These are phyloP conservation scores for Colletotrichum eremochloae DNA, from an alignment of 2,329 filamentous ascomycete species.

Conservation along the genomic window DNA sequence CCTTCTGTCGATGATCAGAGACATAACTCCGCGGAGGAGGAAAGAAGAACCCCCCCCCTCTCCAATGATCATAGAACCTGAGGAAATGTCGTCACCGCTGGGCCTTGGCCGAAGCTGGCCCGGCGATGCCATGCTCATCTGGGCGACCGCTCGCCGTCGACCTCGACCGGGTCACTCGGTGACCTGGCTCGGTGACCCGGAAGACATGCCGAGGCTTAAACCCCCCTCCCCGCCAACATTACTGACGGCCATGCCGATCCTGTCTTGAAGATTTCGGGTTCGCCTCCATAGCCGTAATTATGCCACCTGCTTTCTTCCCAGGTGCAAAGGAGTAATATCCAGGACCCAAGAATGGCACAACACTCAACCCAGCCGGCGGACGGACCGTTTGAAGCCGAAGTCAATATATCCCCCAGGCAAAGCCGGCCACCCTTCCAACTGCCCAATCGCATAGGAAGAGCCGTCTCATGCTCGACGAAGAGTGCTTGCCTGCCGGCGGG, in stretches of 20 bases:
- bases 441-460: neutral
- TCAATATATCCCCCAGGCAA: neutral
- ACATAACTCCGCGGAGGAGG: neutral
- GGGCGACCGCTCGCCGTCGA: conserved; percentile 5
- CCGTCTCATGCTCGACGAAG: conserved; percentile 9
- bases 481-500: neutral
- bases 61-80: too few species aligned
- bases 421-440: too few species aligned
- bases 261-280: neutral
- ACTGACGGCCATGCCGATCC: conserved; percentile 5
- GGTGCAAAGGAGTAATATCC: neutral
- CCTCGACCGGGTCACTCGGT: conserved; percentile 1
- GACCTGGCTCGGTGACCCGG: conserved; percentile 36
- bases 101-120: neutral
- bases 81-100: neutral
- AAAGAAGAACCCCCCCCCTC: neutral
- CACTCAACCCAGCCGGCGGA: neutral
- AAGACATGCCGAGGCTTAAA: conserved; percentile 18
- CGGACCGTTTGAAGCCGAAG: conserved; percentile 11
- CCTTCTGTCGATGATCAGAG: neutral
- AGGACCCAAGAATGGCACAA: too few species aligned
- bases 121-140: neutral
- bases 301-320: neutral
- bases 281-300: neutral
- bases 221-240: neutral